A percentile compares a stretch with the other conserved stretches of the same genome.
phyloP scores from a whole-genome alignment of 179 eudicot species.

The Carnegiea gigantea region DNA sequence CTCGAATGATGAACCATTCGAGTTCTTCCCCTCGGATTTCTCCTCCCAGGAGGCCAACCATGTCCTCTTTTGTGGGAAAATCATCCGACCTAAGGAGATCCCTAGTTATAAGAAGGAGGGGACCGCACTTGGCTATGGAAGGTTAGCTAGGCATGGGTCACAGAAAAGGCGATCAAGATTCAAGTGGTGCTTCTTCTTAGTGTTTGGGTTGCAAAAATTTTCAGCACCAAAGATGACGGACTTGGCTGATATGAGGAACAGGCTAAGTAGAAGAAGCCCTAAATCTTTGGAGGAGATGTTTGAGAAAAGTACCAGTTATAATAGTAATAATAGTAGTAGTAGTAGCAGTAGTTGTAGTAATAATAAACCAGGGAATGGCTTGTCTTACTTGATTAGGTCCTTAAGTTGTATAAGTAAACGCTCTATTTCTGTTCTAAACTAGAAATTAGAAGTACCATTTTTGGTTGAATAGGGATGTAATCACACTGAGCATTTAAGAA shows the following conservation, averaged over 20 bases:
- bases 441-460: neutral
- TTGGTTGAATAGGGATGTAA: too few species aligned
- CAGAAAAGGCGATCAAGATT: neutral
- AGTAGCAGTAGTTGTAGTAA: neutral
- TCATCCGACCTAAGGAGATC: neutral
- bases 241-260: constrained; percentile 25
- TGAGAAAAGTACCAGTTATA: neutral
- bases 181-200: neutral
- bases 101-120: neutral
- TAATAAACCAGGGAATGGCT: constrained; percentile 15
- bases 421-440: constrained; percentile 13
- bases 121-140: neutral
- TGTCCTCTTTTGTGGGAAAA: neutral
- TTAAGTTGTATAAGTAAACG: constrained; percentile 25
- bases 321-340: neutral
- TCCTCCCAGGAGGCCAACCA: neutral
- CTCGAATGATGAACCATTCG: neutral
- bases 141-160: neutral
- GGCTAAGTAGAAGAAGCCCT: constrained; percentile 24
- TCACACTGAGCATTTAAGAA: too few species aligned
- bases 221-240: neutral
- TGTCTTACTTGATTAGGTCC: constrained; percentile 29
- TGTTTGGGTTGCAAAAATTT: neutral
- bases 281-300: constrained; percentile 25
- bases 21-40: neutral